phyloP scores from a whole-genome alignment of 164 flowering plant genomes.

The Chimonanthus praecox region DNA sequence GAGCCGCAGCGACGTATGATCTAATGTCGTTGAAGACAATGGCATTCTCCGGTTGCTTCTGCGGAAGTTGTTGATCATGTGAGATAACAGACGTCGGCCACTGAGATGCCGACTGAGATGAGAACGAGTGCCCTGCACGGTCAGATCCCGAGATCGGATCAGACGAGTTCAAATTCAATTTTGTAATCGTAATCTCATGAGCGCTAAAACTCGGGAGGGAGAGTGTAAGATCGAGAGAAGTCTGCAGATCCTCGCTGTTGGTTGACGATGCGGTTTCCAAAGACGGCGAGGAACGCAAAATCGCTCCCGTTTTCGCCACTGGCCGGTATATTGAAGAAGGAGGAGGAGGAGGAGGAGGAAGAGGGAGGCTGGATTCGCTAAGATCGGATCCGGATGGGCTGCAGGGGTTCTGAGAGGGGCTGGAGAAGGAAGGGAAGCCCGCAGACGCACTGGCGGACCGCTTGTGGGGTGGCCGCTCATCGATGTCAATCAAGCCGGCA shows the following conservation, averaged over 20 bases:
- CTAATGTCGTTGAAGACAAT: background rate
- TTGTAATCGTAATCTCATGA: constrained; percentile 33
- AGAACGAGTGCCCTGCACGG: background rate
- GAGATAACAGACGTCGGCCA: background rate
- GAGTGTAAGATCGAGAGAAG: constrained; percentile 58
- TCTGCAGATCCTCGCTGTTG: constrained; percentile 28
- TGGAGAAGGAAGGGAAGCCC: constrained; percentile 12
- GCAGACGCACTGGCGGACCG: constrained; percentile 44
- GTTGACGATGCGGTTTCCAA: background rate
- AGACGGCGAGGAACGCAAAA: background rate
- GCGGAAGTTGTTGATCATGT: background rate
- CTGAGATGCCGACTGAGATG: constrained; percentile 8
- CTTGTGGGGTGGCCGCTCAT: constrained; percentile 20
- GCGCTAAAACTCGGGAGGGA: constrained; percentile 21
- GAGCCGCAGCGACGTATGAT: background rate
- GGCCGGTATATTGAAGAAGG: constrained; percentile 8
- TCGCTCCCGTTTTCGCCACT: constrained; percentile 1
- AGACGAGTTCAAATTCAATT: background rate
- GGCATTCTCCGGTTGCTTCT: background rate
- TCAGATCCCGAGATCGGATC: constrained; percentile 4
- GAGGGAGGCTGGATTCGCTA: constrained; percentile 55
- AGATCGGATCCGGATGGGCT: constrained; percentile 78
- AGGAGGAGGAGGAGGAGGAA: background rate
- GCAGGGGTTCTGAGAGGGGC: constrained; percentile 33
- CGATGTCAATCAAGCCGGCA: background rate